These are phyloP conservation scores for Hygrophoropsis aurantiaca DNA, from an alignment of 768 basidiomycete species.

Conservation along the genomic window DNA sequence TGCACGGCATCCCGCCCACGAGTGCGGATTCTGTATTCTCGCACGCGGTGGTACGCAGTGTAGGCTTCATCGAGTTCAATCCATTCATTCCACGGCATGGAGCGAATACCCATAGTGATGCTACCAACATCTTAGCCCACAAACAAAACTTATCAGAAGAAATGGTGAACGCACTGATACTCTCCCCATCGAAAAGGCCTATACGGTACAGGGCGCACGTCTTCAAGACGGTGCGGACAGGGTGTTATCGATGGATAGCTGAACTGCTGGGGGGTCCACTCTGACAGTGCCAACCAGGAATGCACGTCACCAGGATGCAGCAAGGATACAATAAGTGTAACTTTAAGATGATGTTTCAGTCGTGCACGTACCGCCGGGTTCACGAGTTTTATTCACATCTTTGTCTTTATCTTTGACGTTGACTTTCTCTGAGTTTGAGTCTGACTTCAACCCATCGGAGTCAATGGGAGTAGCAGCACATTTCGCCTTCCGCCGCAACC, in stretches of 20 bases:
- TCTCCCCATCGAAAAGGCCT: conserved; percentile 63
- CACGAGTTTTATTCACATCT: conserved; percentile 18
- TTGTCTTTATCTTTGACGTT: conserved; percentile 2
- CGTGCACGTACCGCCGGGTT: conserved; percentile 21
- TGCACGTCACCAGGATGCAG: neutral
- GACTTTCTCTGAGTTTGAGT: neutral
- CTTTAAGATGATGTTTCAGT: too few species aligned
- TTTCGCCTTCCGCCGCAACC: too few species aligned
- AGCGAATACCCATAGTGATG: conserved; percentile 67
- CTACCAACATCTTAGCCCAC: conserved; percentile 26
- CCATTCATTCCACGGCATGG: conserved; percentile 72
- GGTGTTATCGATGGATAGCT: conserved; percentile 50
- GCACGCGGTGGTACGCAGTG: conserved; percentile 53
- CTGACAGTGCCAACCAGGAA: conserved; percentile 32
- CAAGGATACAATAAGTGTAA: neutral
- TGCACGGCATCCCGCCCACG: conserved; percentile 48
- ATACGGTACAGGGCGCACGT: conserved; percentile 60
- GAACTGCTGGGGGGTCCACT: conserved; percentile 54
- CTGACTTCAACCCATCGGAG: too few species aligned
- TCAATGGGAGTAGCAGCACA: too few species aligned
- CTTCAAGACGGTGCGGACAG: conserved; percentile 34
- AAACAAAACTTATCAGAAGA: neutral
- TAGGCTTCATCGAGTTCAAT: conserved; percentile 69
- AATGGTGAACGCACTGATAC: conserved; percentile 50
- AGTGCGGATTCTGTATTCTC: conserved; percentile 51